Conservation (phyloP, 371 early-diverging fungal species). For the Syncephalastrum racemosum region DNA sequence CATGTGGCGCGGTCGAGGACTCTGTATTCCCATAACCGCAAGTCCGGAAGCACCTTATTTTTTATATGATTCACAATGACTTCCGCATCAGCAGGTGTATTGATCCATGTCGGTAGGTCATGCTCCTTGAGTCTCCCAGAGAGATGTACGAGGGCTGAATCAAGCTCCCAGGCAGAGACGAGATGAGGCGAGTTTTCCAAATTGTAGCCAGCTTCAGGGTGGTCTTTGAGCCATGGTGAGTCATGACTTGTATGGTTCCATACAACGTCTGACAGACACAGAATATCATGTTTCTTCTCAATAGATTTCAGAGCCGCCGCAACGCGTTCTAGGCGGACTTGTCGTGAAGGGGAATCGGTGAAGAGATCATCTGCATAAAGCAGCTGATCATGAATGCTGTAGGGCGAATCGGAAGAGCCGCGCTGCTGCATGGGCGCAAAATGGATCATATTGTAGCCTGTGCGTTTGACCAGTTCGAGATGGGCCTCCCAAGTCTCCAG, state of each 20-base stretch:
- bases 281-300: conserved; percentile 64
- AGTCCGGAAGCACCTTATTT: conserved; percentile 55
- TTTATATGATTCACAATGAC: conserved; percentile 62
- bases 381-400: conserved; percentile 92
- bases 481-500: conserved; percentile 77
- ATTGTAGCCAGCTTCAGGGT: conserved; percentile 97
- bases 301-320: conserved; percentile 53
- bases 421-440: conserved; percentile 92
- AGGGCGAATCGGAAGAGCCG: conserved; percentile 93
- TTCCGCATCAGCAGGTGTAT: conserved; percentile 67
- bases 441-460: conserved; percentile 96
- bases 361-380: conserved; percentile 85
- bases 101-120: conserved; percentile 52
- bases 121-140: conserved; percentile 58
- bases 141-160: conserved; percentile 77
- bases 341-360: conserved; percentile 45
- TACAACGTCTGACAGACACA: conserved; percentile 91
- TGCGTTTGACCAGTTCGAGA: conserved; percentile 63
- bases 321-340: conserved; percentile 61
- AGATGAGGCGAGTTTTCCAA: conserved; percentile 93
- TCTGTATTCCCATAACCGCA: conserved; percentile 91
- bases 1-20: conserved; percentile 50
- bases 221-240: conserved; percentile 85
- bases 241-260: conserved; percentile 98
- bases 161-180: conserved; percentile 89